These are phyloP conservation scores for Hyphodiscus sp. DNA, from an alignment of 2,329 filamentous ascomycete genomes.

Conservation along the genomic window DNA sequence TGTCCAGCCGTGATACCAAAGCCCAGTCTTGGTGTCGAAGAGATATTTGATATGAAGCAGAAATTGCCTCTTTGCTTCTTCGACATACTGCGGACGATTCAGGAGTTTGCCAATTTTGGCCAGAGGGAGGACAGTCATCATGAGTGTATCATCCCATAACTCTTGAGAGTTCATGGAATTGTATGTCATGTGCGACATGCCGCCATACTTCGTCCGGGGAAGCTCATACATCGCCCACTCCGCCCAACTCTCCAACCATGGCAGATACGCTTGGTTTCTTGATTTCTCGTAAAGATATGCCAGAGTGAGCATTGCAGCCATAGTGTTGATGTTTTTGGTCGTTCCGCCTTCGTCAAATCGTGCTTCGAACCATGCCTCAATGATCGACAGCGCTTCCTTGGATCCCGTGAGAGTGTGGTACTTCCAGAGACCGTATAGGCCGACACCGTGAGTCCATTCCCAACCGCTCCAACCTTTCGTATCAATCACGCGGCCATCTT, in stretches of 20 bases:
- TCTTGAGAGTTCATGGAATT: constrained; percentile 64
- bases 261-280: constrained; percentile 59
- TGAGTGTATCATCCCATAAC: constrained; percentile 79
- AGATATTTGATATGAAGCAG: constrained; percentile 73
- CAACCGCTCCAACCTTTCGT: constrained; percentile 76
- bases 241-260: constrained; percentile 75
- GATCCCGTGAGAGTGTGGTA: constrained; percentile 70
- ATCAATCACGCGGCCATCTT: constrained; percentile 64
- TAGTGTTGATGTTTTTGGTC: constrained; percentile 76
- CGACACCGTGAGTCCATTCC: constrained; percentile 79
- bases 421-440: constrained; percentile 75
- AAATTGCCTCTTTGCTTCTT: constrained; percentile 73
- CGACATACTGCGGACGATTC: constrained; percentile 63
- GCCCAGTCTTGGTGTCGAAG: constrained; percentile 62
- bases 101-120: constrained; percentile 66
- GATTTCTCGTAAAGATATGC: constrained; percentile 75
- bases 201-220: constrained; percentile 61
- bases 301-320: constrained; percentile 70
- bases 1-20: constrained; percentile 80
- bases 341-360: constrained; percentile 50
- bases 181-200: constrained; percentile 36
- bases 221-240: constrained; percentile 79
- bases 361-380: constrained; percentile 66
- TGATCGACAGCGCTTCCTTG: constrained; percentile 52
- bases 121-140: constrained; percentile 80